These are phyloP conservation scores for Nicotiana noctiflora DNA, from an alignment of 257 asterid species.

Conservation along the genomic window DNA sequence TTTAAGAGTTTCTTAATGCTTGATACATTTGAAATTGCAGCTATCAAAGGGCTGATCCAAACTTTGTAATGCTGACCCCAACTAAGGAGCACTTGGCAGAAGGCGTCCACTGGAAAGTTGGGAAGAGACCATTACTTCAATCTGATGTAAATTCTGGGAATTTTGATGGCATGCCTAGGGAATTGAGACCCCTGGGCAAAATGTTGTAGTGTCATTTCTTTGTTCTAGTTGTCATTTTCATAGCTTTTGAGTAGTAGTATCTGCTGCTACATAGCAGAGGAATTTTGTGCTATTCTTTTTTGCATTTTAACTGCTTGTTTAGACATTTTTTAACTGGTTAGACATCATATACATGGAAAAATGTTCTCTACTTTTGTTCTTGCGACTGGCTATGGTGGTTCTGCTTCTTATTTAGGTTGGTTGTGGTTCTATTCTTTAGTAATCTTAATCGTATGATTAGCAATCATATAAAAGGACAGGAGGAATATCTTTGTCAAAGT, in stretches of 20 bases:
- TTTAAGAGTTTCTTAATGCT: neutral
- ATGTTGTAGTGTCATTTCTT: slow-evolving; percentile 36
- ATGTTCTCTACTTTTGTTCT: neutral
- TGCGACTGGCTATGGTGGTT: neutral
- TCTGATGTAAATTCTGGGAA: slow-evolving; percentile 76
- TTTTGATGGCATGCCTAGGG: slow-evolving; percentile 68
- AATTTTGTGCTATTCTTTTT: neutral
- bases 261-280: neutral
- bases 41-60: slow-evolving; percentile 88
- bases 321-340: neutral
- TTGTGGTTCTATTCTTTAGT: neutral
- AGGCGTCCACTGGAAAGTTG: slow-evolving; percentile 77
- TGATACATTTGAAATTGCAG: slow-evolving; percentile 28
- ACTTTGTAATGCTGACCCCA: slow-evolving; percentile 88
- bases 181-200: slow-evolving; percentile 65
- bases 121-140: slow-evolving; percentile 61
- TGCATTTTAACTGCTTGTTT: neutral
- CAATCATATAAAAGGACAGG: no score
- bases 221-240: neutral
- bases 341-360: neutral
- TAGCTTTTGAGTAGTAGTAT: neutral
- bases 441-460: no score
- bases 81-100: slow-evolving; percentile 92
- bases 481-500: no score
- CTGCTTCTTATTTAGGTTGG: neutral